Percentiles rank a stretch among this genome's conserved stretches.
Evolutionary conservation across 192 early-diverging fungal genomes (phyloP).

Genomic region (Podila minutissima): DNA sequence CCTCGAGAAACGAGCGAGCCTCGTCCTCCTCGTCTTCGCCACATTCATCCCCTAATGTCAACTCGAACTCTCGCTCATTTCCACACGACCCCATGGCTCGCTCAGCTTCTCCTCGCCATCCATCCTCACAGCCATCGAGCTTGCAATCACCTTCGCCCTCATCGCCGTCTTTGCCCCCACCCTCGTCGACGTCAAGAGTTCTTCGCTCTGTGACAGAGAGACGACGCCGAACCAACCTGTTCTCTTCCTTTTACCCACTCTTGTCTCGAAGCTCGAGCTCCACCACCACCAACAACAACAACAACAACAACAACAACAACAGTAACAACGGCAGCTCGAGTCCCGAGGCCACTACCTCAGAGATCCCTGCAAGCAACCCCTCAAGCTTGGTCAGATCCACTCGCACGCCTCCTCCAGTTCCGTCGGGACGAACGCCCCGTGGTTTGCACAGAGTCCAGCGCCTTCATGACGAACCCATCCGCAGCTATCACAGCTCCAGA

Average conservation of each 20-base stretch:
- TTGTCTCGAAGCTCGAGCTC: slow-evolving; percentile 28
- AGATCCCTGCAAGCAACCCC: neutral
- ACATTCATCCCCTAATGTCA: neutral
- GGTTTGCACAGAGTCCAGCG: slow-evolving; percentile 43
- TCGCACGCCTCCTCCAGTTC: neutral
- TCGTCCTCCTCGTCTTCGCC: neutral
- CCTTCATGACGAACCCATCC: slow-evolving; percentile 42
- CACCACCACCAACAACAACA: slow-evolving; percentile 3
- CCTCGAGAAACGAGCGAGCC: slow-evolving; percentile 15
- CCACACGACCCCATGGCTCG: too few relatives aligned
- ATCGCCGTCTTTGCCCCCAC: neutral
- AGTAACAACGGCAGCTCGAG: neutral
- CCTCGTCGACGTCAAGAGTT: slow-evolving; percentile 27
- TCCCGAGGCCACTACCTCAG: too few relatives aligned
- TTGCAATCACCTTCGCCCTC: neutral
- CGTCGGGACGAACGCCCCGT: slow-evolving; percentile 30
- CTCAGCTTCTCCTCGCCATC: slow-evolving; percentile 1
- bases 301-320: neutral
- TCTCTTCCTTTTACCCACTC: slow-evolving; percentile 43
- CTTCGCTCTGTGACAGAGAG: slow-evolving; percentile 34
- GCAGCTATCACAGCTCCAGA: slow-evolving; percentile 33
- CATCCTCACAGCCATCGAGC: neutral
- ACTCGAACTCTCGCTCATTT: neutral
- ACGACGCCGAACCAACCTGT: slow-evolving; percentile 37
- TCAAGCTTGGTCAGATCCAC: slow-evolving; percentile 12